These are phyloP conservation scores for Aspergillus sp. DNA, from an alignment of 2,329 filamentous ascomycete species.

Conservation along the genomic window DNA sequence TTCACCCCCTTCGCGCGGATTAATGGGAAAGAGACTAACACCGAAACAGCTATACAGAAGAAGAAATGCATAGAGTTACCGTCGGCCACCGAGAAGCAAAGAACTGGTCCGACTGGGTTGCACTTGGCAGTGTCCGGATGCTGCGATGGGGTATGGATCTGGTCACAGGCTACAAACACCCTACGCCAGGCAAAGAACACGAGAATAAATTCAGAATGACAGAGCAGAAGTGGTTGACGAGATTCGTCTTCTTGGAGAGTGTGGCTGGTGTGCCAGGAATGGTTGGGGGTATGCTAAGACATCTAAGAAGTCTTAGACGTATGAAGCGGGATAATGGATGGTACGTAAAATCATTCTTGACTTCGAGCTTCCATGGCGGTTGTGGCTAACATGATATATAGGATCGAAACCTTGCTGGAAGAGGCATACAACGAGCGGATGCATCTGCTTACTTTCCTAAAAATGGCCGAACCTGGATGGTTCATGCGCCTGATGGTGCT, in stretches of 20 bases:
- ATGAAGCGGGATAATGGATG: slow-evolving; percentile 94
- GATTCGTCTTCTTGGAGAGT: slow-evolving; percentile 91
- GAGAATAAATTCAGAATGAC: slow-evolving; percentile 66
- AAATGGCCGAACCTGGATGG: slow-evolving; percentile 79
- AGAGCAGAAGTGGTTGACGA: slow-evolving; percentile 83
- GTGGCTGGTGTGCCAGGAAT: slow-evolving; percentile 95
- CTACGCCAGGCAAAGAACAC: slow-evolving; percentile 49
- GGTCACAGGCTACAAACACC: slow-evolving; percentile 77
- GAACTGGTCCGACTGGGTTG: slow-evolving; percentile 73
- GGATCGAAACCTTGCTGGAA: slow-evolving; percentile 89
- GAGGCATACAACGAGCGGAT: slow-evolving; percentile 93
- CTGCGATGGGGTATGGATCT: slow-evolving; percentile 79
- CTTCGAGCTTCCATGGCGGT: neutral
- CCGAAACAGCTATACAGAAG: slow-evolving; percentile 62
- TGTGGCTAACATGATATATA: slow-evolving; percentile 22
- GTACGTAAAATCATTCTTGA: slow-evolving; percentile 37
- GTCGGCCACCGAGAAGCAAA: slow-evolving; percentile 75
- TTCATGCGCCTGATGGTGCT: slow-evolving; percentile 94
- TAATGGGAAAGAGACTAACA: neutral
- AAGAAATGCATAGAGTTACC: slow-evolving; percentile 72
- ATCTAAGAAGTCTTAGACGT: slow-evolving; percentile 77
- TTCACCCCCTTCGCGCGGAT: neutral
- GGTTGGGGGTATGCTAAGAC: slow-evolving; percentile 92
- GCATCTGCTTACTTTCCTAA: slow-evolving; percentile 90
- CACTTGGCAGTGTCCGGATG: slow-evolving; percentile 72